These are phyloP conservation scores for Sclerotinia sclerotiorum DNA, from an alignment of 2,329 filamentous ascomycete species.

Conservation along the genomic window DNA sequence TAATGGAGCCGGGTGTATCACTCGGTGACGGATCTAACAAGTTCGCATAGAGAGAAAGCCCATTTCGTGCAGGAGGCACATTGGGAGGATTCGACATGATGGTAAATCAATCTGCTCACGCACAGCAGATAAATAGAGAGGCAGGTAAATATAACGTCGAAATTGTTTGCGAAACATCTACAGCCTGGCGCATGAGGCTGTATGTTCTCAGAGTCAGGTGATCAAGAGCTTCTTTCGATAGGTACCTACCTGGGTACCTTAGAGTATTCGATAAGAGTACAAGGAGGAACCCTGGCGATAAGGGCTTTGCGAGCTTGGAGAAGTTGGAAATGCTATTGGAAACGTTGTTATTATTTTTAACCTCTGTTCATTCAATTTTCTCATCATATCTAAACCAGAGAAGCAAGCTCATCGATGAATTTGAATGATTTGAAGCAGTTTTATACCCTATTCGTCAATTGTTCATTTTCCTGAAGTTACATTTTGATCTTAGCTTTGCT, in stretches of 20 bases:
- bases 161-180: slow-evolving; percentile 21
- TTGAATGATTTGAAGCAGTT: not conserved
- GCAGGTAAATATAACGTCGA: not conserved
- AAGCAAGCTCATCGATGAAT: not conserved
- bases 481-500: slow-evolving; percentile 8
- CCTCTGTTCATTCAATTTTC: not conserved
- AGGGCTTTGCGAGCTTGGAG: slow-evolving; percentile 1
- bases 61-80: slow-evolving; percentile 42
- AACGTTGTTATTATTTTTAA: not conserved
- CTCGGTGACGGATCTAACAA: slow-evolving; percentile 66
- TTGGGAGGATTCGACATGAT: slow-evolving; percentile 38
- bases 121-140: slow-evolving; percentile 14
- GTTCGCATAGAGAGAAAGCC: slow-evolving; percentile 80
- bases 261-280: not conserved
- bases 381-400: not conserved
- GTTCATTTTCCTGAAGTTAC: slow-evolving; percentile 3
- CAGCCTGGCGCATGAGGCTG: slow-evolving; percentile 26
- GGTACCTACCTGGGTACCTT: too few relatives aligned
- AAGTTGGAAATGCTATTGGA: not conserved
- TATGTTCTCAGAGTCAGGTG: not conserved
- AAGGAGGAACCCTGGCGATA: slow-evolving; percentile 1
- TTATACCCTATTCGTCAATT: slow-evolving; percentile 1
- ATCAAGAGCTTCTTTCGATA: not conserved
- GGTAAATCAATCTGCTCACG: not conserved
- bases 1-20: slow-evolving; percentile 59